A percentile compares a stretch with the other conserved stretches of the same genome.
Evolutionary conservation across 768 basidiomycete genomes (phyloP).

Genomic region (Crepidotus variabilis): DNA sequence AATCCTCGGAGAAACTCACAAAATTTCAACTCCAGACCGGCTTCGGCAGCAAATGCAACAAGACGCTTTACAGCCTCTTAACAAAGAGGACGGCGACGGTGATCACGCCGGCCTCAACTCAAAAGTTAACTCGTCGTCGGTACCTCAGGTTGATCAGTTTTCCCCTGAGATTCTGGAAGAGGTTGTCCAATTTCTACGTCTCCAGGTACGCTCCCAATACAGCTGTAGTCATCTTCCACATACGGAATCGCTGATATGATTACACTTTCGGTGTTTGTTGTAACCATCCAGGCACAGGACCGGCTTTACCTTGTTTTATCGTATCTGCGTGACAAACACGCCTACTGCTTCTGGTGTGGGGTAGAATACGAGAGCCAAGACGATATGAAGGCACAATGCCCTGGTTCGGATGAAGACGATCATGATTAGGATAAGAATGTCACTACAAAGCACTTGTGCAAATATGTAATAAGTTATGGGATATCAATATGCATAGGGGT

Average conservation of each 20-base stretch:
- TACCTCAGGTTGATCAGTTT: conserved; percentile 32
- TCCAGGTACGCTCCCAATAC: conserved; percentile 41
- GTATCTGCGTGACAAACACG: conserved; percentile 69
- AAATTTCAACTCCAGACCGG: conserved; percentile 40
- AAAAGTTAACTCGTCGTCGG: conserved; percentile 14
- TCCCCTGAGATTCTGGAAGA: conserved; percentile 61
- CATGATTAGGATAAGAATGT: conserved; percentile 53
- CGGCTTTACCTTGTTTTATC: conserved; percentile 63
- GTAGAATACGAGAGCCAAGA: conserved; percentile 60
- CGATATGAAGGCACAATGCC: conserved; percentile 65
- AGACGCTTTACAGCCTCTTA: conserved; percentile 61
- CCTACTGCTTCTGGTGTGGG: conserved; percentile 91
- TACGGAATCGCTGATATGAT: conserved; percentile 3
- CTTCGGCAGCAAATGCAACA: conserved; percentile 71
- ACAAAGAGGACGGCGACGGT: conserved; percentile 31
- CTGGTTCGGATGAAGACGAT: conserved; percentile 71
- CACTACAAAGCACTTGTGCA: too few relatives aligned
- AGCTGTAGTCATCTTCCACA: conserved; percentile 2
- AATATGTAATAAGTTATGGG: neutral
- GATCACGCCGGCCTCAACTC: conserved; percentile 17
- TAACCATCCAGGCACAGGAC: conserved; percentile 57
- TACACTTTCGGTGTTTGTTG: conserved; percentile 9
- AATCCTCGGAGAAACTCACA: conserved; percentile 20
- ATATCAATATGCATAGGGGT: neutral
- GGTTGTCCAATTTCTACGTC: conserved; percentile 59